A percentile compares a stretch with the other conserved stretches of the same genome.
Evolutionary conservation across 2,329 filamentous ascomycete genomes (phyloP).

Genomic region (Ascochyta viciae-villosae): DNA sequence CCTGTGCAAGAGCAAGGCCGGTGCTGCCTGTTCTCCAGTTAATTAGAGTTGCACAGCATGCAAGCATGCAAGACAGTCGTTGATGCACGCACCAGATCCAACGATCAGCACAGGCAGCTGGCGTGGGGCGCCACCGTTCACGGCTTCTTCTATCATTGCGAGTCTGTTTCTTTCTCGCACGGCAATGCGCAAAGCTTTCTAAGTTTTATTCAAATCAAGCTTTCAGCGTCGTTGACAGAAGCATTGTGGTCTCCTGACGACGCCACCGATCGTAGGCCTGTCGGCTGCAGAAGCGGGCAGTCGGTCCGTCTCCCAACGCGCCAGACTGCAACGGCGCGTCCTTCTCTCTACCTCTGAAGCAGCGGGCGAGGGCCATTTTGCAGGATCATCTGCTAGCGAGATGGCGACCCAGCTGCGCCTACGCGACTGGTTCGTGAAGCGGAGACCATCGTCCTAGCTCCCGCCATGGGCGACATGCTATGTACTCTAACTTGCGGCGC

Average conservation of each 20-base stretch:
- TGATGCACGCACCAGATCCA: constrained; percentile 38
- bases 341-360: constrained; percentile 3
- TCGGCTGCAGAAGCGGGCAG: background rate
- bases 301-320: background rate
- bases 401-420: constrained; percentile 2
- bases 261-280: background rate
- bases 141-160: constrained; percentile 8
- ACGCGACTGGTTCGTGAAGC: constrained; percentile 12
- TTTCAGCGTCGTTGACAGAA: constrained; percentile 10
- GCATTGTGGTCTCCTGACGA: constrained; percentile 3
- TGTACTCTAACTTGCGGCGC: constrained; percentile 4
- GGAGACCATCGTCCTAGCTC: constrained; percentile 12
- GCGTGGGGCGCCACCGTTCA: background rate
- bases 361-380: constrained; percentile 9
- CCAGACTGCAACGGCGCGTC: constrained; percentile 1
- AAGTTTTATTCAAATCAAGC: background rate
- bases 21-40: constrained; percentile 38
- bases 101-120: constrained; percentile 39
- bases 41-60: constrained; percentile 13
- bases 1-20: constrained; percentile 48
- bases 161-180: background rate
- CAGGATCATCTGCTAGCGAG: constrained; percentile 5
- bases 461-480: constrained; percentile 4
- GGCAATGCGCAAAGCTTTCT: background rate
- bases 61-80: background rate